Conservation (phyloP, 331 rosid species). For the Spiraea crenata region DNA sequence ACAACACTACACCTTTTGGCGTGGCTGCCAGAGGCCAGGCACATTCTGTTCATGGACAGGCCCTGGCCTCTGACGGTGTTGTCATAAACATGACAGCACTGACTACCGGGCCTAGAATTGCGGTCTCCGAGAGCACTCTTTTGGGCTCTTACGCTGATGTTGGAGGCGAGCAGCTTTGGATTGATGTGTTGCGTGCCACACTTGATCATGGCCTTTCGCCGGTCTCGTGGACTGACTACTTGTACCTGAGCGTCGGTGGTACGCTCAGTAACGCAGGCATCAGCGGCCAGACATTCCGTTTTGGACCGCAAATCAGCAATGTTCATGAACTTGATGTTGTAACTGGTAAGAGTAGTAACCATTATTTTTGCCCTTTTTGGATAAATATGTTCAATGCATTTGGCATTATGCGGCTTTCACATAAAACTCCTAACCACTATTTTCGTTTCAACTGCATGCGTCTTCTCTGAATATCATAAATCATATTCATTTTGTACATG, state of each 20-base stretch:
- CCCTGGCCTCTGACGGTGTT: slow-evolving; percentile 51
- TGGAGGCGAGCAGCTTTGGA: slow-evolving; percentile 80
- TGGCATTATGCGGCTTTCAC: not conserved
- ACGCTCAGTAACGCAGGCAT: slow-evolving; percentile 90
- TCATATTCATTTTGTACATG: too few relatives aligned
- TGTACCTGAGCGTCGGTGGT: slow-evolving; percentile 72
- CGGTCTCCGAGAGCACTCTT: slow-evolving; percentile 13
- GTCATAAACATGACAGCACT: slow-evolving; percentile 68
- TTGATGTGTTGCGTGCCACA: slow-evolving; percentile 59
- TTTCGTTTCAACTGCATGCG: not conserved
- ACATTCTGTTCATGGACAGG: slow-evolving; percentile 48
- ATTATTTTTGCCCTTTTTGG: not conserved
- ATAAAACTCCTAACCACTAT: not conserved
- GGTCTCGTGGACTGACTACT: slow-evolving; percentile 73
- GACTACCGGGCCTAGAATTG: slow-evolving; percentile 24
- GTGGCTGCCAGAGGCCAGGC: slow-evolving; percentile 46
- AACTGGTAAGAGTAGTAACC: slow-evolving; percentile 42
- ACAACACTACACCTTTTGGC: not conserved
- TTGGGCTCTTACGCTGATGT: slow-evolving; percentile 60
- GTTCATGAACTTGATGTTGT: slow-evolving; percentile 69
- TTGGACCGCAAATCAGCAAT: slow-evolving; percentile 80
- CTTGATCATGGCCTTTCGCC: slow-evolving; percentile 55
- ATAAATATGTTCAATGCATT: not conserved
- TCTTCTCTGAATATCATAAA: slow-evolving; percentile 3
- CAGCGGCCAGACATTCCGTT: slow-evolving; percentile 67